These are phyloP conservation scores for Solanum tarapatanum DNA, from an alignment of 257 asterid species.

Conservation along the genomic window DNA sequence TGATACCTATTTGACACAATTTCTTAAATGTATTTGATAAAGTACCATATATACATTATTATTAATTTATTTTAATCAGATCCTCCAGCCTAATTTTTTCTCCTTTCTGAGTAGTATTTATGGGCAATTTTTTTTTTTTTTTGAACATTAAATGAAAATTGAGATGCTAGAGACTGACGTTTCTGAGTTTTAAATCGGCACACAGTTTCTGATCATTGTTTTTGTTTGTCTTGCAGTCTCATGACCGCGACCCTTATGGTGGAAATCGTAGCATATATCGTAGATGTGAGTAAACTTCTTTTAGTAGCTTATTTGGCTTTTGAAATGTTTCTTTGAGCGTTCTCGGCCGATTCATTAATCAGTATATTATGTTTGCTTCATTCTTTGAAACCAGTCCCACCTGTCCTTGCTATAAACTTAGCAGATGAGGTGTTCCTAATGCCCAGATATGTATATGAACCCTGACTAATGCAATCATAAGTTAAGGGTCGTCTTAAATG, in stretches of 20 bases:
- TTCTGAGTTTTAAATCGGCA: neutral
- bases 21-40: neutral
- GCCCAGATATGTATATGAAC: neutral
- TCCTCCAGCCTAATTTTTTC: neutral
- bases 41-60: neutral
- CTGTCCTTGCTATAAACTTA: neutral
- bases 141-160: neutral
- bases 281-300: constrained; percentile 25
- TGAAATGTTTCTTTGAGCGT: neutral
- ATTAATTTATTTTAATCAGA: neutral
- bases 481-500: neutral
- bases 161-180: neutral
- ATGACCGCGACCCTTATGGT: constrained; percentile 23
- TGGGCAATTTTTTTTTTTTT: neutral
- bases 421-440: neutral
- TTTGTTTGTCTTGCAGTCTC: constrained; percentile 23
- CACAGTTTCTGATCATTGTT: neutral
- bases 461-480: neutral
- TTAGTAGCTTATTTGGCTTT: neutral
- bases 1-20: neutral
- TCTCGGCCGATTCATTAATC: neutral
- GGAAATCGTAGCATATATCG: constrained; percentile 16
- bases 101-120: neutral
- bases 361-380: neutral
- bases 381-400: neutral